These are phyloP conservation scores for Penicillium fuscoglaucum DNA, from an alignment of 2,329 filamentous ascomycete genomes.

Conservation along the genomic window DNA sequence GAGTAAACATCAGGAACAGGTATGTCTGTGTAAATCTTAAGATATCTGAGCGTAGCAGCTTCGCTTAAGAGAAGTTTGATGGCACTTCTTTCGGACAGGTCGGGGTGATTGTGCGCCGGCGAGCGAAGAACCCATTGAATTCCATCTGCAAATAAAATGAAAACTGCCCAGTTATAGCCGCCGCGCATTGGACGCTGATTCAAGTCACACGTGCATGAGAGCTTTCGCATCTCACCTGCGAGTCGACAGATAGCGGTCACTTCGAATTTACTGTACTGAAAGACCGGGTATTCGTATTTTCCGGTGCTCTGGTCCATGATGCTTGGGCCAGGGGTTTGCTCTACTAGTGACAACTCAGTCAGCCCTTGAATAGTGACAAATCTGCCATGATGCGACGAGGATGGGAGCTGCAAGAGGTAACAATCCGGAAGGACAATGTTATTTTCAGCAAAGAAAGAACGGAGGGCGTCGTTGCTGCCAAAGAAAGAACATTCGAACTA, in stretches of 20 bases:
- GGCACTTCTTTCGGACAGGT: not conserved
- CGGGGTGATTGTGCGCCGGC: not conserved
- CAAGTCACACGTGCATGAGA: not conserved
- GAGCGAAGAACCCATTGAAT: not conserved
- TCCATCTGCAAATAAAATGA: not conserved
- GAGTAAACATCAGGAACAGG: not conserved
- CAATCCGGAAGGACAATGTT: not conserved
- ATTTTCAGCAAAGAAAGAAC: not conserved
- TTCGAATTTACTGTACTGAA: not conserved
- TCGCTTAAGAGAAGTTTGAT: not conserved
- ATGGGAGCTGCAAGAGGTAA: not conserved
- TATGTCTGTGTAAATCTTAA: not conserved
- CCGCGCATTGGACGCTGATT: not conserved
- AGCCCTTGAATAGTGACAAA: no score
- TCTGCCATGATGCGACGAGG: not conserved
- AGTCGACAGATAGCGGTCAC: not conserved
- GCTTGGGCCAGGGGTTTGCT: not conserved
- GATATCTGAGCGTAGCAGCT: not conserved
- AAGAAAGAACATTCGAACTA: not conserved
- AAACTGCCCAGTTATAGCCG: not conserved
- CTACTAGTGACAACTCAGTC: not conserved
- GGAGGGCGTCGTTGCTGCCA: not conserved
- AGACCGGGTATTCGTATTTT: not conserved
- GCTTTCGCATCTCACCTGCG: not conserved
- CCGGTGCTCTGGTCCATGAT: not conserved